These are phyloP conservation scores for Lipomyces lipofer DNA, from an alignment of 805 yeast genomes.

Conservation along the genomic window DNA sequence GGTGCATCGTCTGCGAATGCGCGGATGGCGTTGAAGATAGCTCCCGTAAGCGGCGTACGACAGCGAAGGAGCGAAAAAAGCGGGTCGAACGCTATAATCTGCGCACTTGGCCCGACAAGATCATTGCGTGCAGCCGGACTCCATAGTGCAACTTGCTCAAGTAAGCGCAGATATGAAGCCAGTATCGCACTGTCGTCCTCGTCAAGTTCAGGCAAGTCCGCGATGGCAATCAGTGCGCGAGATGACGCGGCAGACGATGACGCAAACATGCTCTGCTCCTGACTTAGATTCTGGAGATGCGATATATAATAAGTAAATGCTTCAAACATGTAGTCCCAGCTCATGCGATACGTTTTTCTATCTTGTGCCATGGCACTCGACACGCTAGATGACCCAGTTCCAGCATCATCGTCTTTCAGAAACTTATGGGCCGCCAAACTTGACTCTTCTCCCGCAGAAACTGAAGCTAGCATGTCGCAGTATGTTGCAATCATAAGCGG, in stretches of 20 bases:
- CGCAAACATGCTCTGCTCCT: conserved; percentile 19
- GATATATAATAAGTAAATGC: conserved; percentile 56
- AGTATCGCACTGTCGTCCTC: conserved; percentile 78
- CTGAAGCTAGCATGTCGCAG: conserved; percentile 73
- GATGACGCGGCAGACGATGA: conserved; percentile 20
- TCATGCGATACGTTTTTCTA: conserved; percentile 38
- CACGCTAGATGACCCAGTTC: conserved; percentile 21
- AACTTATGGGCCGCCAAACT: conserved; percentile 56
- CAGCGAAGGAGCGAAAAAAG: conserved; percentile 49
- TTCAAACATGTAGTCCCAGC: conserved; percentile 58
- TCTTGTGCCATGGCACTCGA: conserved; percentile 35
- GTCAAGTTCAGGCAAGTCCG: conserved; percentile 58
- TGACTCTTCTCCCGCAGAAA: conserved; percentile 60
- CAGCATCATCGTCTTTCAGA: conserved; percentile 34
- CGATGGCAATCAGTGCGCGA: conserved; percentile 21
- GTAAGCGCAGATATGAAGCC: conserved; percentile 69
- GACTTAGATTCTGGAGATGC: conserved; percentile 38
- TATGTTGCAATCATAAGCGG: conserved; percentile 81
- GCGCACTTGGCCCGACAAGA: conserved; percentile 26
- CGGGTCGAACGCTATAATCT: conserved; percentile 36
- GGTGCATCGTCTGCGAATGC: conserved; percentile 54
- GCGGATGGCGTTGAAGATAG: conserved; percentile 57
- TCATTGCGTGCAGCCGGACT: conserved; percentile 40
- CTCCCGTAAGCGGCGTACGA: conserved; percentile 54
- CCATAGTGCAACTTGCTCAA: conserved; percentile 54